Base-by-base conservation (phyloP, 177 flowering plant genomes). In the Vitis hybrid region DNA sequence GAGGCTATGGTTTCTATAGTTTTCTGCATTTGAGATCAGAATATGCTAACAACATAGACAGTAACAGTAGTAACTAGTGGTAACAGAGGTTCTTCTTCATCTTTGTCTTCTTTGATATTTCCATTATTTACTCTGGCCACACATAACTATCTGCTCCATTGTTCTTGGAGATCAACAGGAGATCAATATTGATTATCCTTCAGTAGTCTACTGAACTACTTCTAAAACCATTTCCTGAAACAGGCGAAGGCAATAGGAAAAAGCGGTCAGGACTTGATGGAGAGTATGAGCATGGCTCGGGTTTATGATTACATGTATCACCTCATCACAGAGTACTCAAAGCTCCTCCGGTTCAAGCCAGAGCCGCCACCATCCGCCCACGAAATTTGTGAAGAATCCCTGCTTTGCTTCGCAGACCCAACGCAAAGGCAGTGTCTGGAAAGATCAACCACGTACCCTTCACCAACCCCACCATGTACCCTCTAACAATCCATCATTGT, bases 241-340 rank as follows among this genome's bases (percentile, higher is more conserved):
- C 88, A 94, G 98, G 97, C 97, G 1, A 85, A 84, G 76, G 78
- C 79, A 50, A 86, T 94, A 5, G 97, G 98, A 45, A 83, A 72
- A 81, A 70, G 78, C 60, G 97, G 89, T n/a, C 95, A 89, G 64
- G 68, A 74, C 53, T 81, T 86, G 62, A 91, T 88, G 97, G 86
- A 79, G 74, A 82, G 16, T 53, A 62, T 90, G 78, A 76, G 64
- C 55, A 92, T 88, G 89, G 89, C 88, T 48, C 72, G 80, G 4
- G 83, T 91, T 1, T 92, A 92, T 53, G 93, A 88, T 73, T 92
- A 91, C 79, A 90, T 94, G 97, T 89, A 77, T 78, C 97, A 91
- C 60, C 86, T 94, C 26, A 76, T 94, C 33, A 33, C 50, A 1
- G 91, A 88, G 76, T 94, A 91, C 86, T 82, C 97, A 1, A 90